Percentiles rank a stretch among this genome's conserved stretches.
phyloP scores from a whole-genome alignment of 768 basidiomycete species.

The Boletus barrowsii region DNA sequence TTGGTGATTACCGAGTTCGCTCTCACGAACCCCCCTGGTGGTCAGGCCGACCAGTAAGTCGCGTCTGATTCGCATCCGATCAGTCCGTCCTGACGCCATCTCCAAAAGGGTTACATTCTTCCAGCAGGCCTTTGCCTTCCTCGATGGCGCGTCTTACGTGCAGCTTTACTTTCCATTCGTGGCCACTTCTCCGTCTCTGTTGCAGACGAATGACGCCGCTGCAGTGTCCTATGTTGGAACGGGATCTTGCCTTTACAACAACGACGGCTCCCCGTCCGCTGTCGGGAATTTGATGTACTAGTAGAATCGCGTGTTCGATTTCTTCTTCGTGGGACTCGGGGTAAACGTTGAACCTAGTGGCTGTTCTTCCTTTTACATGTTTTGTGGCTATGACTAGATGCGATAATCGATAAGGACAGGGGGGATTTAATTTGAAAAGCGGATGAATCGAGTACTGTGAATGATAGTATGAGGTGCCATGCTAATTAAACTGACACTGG shows the following conservation, averaged over 20 bases:
- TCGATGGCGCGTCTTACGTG: constrained; percentile 31
- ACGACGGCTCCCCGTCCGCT: constrained; percentile 26
- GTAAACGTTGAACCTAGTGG: background rate
- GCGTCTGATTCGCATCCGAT: background rate
- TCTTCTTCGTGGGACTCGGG: background rate
- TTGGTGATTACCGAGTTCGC: constrained; percentile 35
- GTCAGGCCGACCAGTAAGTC: constrained; percentile 30
- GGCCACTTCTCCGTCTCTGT: constrained; percentile 30
- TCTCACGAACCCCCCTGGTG: constrained; percentile 30
- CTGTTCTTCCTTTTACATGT: background rate
- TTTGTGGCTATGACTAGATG: no score
- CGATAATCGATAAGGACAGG: no score
- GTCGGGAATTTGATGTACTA: constrained; percentile 26
- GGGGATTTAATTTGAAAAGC: no score
- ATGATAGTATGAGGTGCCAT: no score
- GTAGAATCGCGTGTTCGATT: background rate
- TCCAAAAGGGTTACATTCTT: constrained; percentile 31
- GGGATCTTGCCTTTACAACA: constrained; percentile 33
- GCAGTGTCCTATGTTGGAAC: constrained; percentile 22
- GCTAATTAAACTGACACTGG: no score
- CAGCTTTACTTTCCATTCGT: constrained; percentile 38
- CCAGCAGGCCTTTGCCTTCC: constrained; percentile 33
- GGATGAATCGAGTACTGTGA: no score
- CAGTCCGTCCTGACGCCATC: background rate
- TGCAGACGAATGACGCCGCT: constrained; percentile 15